phyloP scores from a whole-genome alignment of 192 early-diverging fungal species.

The Oehlia diaphana region DNA sequence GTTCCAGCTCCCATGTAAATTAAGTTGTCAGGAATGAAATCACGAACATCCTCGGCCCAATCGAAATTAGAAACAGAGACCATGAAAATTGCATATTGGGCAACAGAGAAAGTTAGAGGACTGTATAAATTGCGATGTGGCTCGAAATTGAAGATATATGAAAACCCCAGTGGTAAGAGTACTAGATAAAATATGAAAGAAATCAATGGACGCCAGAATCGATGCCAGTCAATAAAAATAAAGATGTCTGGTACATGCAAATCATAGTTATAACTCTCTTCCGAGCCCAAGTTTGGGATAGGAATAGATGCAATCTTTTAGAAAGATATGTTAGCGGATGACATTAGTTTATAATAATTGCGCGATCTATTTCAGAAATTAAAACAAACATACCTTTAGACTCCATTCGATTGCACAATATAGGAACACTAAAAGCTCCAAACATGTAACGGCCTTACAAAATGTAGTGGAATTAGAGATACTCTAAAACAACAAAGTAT shows the following conservation, averaged over 20 bases:
- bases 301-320: not conserved
- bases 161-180: not conserved
- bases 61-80: slow-evolving; percentile 12
- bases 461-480: slow-evolving; percentile 12
- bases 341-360: not conserved
- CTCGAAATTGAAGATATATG: slow-evolving; percentile 28
- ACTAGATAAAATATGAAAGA: slow-evolving; percentile 11
- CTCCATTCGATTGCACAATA: slow-evolving; percentile 26
- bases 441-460: not conserved
- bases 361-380: not conserved
- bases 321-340: not conserved
- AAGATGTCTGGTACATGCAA: not conserved
- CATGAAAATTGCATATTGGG: slow-evolving; percentile 11
- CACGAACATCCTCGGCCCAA: slow-evolving; percentile 25
- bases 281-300: not conserved
- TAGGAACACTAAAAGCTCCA: slow-evolving; percentile 13
- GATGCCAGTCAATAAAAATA: slow-evolving; percentile 23
- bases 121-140: not conserved
- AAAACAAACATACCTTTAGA: not conserved
- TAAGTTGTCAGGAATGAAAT: slow-evolving; percentile 21
- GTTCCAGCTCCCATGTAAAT: slow-evolving; percentile 25
- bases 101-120: slow-evolving; percentile 19
- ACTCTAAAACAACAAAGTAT: not conserved
- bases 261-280: not conserved
- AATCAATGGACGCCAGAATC: slow-evolving; percentile 28